Evolutionary conservation across 345 rosid genomes (phyloP).

Genomic region (Corchorus olitorius): DNA sequence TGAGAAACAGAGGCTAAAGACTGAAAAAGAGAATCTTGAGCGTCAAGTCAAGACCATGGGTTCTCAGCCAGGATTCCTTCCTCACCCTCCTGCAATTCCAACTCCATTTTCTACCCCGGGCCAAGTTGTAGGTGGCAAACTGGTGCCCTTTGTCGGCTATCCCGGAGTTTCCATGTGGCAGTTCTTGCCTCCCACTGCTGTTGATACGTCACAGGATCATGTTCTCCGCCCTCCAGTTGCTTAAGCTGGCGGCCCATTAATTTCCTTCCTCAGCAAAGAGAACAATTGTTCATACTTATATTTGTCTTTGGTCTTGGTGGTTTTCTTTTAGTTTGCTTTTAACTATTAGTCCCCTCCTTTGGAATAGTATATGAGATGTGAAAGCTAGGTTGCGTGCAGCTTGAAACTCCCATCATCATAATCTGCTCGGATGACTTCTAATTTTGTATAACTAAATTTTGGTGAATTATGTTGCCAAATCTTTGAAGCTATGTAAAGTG

Average conservation of each 20-base stretch:
- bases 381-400: not conserved
- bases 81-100: slow-evolving; percentile 36
- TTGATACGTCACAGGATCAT: slow-evolving; percentile 64
- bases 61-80: slow-evolving; percentile 47
- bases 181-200: slow-evolving; percentile 56
- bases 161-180: slow-evolving; percentile 67
- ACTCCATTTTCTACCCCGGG: slow-evolving; percentile 43
- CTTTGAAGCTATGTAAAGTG: not conserved
- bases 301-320: not conserved
- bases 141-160: slow-evolving; percentile 53
- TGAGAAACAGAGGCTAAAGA: slow-evolving; percentile 79
- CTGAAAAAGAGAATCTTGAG: slow-evolving; percentile 79
- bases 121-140: slow-evolving; percentile 53
- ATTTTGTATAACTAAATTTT: not conserved
- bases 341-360: not conserved
- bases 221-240: slow-evolving; percentile 61
- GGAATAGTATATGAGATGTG: slow-evolving; percentile 4
- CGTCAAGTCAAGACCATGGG: slow-evolving; percentile 49
- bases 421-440: not conserved
- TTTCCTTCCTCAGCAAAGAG: not conserved
- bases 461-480: not conserved
- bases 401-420: not conserved
- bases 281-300: slow-evolving; percentile 11
- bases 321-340: slow-evolving; percentile 9
- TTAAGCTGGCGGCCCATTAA: slow-evolving; percentile 20